Percentiles rank a stretch among this genome's conserved stretches.
These are phyloP conservation scores for Corymbia maculata DNA, from an alignment of 345 rosid species.

Conservation along the genomic window DNA sequence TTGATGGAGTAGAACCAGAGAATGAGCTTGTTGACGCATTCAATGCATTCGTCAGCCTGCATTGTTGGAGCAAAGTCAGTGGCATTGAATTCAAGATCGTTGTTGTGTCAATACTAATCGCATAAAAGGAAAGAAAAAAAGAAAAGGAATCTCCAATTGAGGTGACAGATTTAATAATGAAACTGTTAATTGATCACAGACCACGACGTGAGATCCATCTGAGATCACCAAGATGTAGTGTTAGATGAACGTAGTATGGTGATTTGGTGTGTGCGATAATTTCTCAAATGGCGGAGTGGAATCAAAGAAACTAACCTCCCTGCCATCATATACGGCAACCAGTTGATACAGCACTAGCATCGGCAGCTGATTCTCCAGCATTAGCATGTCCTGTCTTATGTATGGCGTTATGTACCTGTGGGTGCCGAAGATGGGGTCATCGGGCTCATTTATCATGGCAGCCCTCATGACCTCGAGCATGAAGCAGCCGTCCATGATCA, in stretches of 20 bases:
- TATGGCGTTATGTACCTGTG: conserved; percentile 28
- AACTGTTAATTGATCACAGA: too few species aligned
- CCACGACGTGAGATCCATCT: too few species aligned
- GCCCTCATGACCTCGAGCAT: conserved; percentile 33
- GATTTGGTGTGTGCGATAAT: background rate
- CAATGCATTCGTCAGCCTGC: background rate
- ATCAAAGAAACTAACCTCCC: background rate
- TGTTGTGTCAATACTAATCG: background rate
- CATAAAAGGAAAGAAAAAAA: too few species aligned
- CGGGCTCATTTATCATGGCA: background rate
- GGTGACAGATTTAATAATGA: background rate
- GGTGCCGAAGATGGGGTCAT: conserved; percentile 36
- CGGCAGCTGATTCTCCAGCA: conserved; percentile 52
- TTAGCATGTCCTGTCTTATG: conserved; percentile 36
- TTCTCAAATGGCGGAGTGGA: background rate
- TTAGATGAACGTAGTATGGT: too few species aligned
- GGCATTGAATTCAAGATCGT: background rate
- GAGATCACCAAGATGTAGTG: too few species aligned
- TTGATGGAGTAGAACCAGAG: too few species aligned
- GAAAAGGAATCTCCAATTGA: too few species aligned
- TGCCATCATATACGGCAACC: background rate
- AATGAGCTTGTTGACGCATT: background rate
- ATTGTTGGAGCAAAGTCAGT: background rate
- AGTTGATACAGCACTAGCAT: conserved; percentile 17
- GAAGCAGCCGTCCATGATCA: conserved; percentile 47